Base-by-base conservation (phyloP, 2,329 filamentous ascomycete genomes). In the Hypoxylon sp. region DNA sequence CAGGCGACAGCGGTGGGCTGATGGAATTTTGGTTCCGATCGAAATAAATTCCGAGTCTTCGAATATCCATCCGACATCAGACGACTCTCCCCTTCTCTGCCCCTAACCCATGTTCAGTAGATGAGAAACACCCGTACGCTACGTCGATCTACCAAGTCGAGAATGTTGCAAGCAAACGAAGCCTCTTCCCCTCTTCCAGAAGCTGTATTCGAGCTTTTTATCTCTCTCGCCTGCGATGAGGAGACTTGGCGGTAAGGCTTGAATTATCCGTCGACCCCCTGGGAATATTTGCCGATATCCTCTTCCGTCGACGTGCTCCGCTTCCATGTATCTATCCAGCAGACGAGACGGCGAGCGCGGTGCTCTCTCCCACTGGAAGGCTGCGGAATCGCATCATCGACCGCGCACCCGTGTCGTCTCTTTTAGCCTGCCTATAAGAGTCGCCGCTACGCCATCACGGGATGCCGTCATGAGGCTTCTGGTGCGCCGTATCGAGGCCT, bases 221-320 rank as follows among this genome's bases (percentile, higher is more conserved):
- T n/a, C n/a, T n/a, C 60, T 49, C 55, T 64, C 43, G 21, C 61
- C 38, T 48, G 43, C 33, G 45, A 60, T 48, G 31, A 41, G 49
- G 40, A n/a, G 20, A 47, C 68, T 69, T 70, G 67, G 67, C 67
- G 56, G 52, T 48, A 55, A 67, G 60, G 62, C 58, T 62, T 60
- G 58, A 58, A 67, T 68, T 64, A 67, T 61, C 65, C 65, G 60
- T 24, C 52, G 35, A 15, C 20, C 56, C 37, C 20, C 56, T 33
- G 18, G 49, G 42, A 41, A 42, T 37, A 66, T 62, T 56, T 63
- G 62, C 62, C 62, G 53, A 56, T 33, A 23, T 43, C 43, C 55
- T 54, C 37, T 53, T 59, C 56, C 51, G 55, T 40, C 42, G 31
- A 38, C 49, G 26, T 48, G 41, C 41, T 62, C 55, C 54, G 46